Percentiles rank a stretch among this genome's conserved stretches.
Evolutionary conservation across 495 filamentous ascomycete species (phyloP).

Genomic region (Neurospora sp.): DNA sequence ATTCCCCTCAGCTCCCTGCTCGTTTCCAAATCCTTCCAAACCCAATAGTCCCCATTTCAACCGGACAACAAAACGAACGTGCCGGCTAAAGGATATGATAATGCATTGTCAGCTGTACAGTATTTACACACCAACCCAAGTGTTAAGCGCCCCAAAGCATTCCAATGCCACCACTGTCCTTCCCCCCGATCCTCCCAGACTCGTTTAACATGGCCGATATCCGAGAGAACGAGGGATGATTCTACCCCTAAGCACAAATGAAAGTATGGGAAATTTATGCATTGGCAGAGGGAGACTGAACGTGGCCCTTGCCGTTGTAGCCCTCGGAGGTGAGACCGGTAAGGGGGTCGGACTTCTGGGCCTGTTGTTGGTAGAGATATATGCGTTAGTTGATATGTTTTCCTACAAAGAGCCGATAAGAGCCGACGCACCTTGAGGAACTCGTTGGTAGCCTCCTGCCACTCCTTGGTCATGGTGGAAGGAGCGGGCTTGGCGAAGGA

Average conservation of each 20-base stretch:
- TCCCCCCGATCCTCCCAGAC: constrained; percentile 9
- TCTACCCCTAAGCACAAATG: constrained; percentile 31
- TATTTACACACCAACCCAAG: constrained; percentile 24
- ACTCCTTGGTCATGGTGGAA: constrained; percentile 89
- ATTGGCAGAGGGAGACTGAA: constrained; percentile 54
- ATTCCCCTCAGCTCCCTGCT: background rate
- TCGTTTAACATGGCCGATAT: constrained; percentile 10
- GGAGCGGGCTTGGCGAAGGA: constrained; percentile 58
- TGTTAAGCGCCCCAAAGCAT: constrained; percentile 1
- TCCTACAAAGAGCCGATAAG: background rate
- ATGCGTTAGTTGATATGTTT: background rate
- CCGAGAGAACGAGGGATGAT: constrained; percentile 1
- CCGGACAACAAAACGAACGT: background rate
- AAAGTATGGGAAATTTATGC: constrained; percentile 22
- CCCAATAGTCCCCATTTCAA: background rate
- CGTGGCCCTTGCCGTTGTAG: constrained; percentile 71
- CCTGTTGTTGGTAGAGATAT: constrained; percentile 32
- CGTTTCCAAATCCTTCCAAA: background rate
- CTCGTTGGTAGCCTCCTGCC: constrained; percentile 85
- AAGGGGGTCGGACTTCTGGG: constrained; percentile 81
- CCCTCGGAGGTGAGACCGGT: constrained; percentile 73
- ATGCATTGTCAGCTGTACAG: constrained; percentile 30
- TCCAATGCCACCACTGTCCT: constrained; percentile 5
- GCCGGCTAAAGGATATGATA: constrained; percentile 13
- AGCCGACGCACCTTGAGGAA: constrained; percentile 60